Conservation (phyloP, 352 stramenopile genomes). For the Phytophthora sojae region DNA sequence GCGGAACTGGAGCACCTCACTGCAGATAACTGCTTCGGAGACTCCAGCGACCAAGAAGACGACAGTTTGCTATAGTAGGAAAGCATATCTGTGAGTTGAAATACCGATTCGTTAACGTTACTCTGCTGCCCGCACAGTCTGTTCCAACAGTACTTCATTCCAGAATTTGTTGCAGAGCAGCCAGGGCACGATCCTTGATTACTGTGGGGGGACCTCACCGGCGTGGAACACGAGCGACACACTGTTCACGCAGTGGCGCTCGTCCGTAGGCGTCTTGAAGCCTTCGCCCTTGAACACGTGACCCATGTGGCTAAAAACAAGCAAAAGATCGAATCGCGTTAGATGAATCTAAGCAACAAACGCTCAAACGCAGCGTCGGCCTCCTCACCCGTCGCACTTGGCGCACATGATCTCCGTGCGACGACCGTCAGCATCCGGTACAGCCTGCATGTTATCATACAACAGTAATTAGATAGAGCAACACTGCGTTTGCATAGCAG, state of each 20-base stretch:
- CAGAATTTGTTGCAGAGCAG: background rate
- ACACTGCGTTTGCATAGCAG: background rate
- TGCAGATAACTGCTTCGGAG: constrained; percentile 52
- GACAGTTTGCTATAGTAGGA: constrained; percentile 60
- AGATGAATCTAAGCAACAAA: constrained; percentile 12
- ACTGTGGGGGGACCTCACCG: constrained; percentile 59
- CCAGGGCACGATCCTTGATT: constrained; percentile 12
- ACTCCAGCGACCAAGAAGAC: constrained; percentile 61
- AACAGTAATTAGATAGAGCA: background rate
- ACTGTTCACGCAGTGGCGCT: constrained; percentile 93
- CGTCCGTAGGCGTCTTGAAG: constrained; percentile 88
- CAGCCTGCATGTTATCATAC: constrained; percentile 41
- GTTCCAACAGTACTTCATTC: constrained; percentile 2
- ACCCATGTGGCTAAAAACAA: constrained; percentile 79
- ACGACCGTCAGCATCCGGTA: constrained; percentile 71
- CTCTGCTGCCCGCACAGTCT: constrained; percentile 19
- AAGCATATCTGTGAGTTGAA: constrained; percentile 12
- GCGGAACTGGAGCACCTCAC: constrained; percentile 58
- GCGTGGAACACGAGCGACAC: constrained; percentile 88
- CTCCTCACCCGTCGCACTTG: constrained; percentile 80
- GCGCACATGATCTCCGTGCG: constrained; percentile 91
- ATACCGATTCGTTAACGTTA: constrained; percentile 28
- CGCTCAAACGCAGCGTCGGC: background rate
- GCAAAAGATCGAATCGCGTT: constrained; percentile 12
- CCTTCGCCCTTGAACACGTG: constrained; percentile 92